Conservation (phyloP, 2,329 filamentous ascomycete genomes). For the Xylaria digitata region DNA sequence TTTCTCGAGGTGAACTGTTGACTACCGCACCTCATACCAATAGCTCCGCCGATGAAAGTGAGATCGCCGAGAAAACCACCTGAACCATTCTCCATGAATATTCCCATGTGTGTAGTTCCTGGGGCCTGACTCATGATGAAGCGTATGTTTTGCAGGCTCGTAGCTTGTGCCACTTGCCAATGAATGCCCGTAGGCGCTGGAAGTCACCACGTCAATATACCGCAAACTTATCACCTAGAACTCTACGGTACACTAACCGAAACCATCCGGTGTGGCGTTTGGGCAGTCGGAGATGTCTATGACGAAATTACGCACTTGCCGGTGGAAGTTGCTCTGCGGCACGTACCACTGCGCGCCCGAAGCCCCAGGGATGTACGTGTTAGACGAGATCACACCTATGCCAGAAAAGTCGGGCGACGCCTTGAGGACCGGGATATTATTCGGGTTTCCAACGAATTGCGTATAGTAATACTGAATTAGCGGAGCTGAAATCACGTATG, state of each 20-base stretch:
- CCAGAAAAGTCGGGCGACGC: neutral
- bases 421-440: neutral
- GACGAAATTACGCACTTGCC: slow-evolving; percentile 6
- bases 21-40: neutral
- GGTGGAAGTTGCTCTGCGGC: slow-evolving; percentile 11
- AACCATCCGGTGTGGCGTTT: too few species aligned
- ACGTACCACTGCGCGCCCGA: slow-evolving; percentile 14
- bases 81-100: slow-evolving; percentile 10
- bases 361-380: slow-evolving; percentile 8
- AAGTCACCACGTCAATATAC: too few species aligned
- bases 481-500: slow-evolving; percentile 1
- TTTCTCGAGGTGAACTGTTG: slow-evolving; percentile 1
- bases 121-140: too few species aligned
- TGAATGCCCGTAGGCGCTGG: slow-evolving; percentile 3
- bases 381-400: neutral
- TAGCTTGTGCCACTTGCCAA: slow-evolving; percentile 19
- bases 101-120: neutral
- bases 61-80: neutral
- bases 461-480: slow-evolving; percentile 18
- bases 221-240: too few species aligned
- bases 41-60: neutral
- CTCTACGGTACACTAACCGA: too few species aligned
- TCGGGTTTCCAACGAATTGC: slow-evolving; percentile 16
- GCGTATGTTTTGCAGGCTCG: neutral
- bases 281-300: neutral